phyloP scores from a whole-genome alignment of 164 flowering plant species.

The Vitis riparia region DNA sequence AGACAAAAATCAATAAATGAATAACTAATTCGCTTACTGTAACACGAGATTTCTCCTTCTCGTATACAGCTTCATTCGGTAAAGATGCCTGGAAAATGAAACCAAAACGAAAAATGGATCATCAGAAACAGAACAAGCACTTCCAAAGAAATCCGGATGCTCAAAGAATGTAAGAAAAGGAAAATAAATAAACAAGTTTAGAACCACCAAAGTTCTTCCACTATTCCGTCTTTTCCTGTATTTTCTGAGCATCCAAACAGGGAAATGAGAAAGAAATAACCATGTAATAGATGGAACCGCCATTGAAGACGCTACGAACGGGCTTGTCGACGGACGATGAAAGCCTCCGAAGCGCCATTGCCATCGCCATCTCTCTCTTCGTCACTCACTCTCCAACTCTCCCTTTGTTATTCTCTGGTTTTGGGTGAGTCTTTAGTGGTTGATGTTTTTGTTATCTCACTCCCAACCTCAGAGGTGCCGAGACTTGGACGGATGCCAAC shows the following conservation, averaged over 20 bases:
- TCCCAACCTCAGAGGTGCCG: too few relatives aligned
- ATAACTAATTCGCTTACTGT: constrained; percentile 36
- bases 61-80: constrained; percentile 76
- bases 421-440: background rate
- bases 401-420: constrained; percentile 1
- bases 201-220: background rate
- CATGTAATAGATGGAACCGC: constrained; percentile 61
- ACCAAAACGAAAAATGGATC: background rate
- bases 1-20: background rate
- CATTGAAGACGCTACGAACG: constrained; percentile 56
- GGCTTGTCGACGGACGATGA: constrained; percentile 75
- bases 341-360: constrained; percentile 86
- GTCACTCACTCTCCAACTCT: constrained; percentile 1
- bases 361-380: constrained; percentile 75
- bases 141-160: background rate
- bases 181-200: background rate
- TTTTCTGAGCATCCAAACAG: background rate
- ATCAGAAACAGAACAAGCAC: background rate
- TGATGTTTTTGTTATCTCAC: too few relatives aligned
- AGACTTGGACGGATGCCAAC: too few relatives aligned
- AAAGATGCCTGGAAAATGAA: constrained; percentile 61
- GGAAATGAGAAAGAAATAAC: constrained; percentile 26
- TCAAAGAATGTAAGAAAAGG: background rate
- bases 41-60: constrained; percentile 67
- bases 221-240: too few relatives aligned